A percentile compares a stretch with the other conserved stretches of the same genome.
These are phyloP conservation scores for Herpetospermum pedunculosum DNA, from an alignment of 306 rosid species.

Conservation along the genomic window DNA sequence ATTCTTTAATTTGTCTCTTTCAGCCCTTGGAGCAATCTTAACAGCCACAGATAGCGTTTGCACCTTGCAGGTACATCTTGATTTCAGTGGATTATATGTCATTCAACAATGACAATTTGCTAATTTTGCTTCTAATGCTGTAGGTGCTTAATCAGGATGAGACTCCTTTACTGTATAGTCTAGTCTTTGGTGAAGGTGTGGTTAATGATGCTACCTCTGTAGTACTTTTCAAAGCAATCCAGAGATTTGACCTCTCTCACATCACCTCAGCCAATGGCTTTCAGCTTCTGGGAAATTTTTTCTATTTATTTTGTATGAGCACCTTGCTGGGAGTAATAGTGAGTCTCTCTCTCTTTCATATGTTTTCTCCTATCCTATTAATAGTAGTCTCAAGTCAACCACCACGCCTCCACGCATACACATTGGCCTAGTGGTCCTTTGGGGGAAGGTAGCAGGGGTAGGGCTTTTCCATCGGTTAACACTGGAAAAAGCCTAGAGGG, in stretches of 20 bases:
- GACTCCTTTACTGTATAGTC: constrained; percentile 55
- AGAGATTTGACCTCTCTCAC: constrained; percentile 42
- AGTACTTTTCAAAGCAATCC: constrained; percentile 56
- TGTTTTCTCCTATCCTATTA: neutral
- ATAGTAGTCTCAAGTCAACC: neutral
- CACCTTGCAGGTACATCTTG: constrained; percentile 40
- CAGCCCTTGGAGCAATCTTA: constrained; percentile 65
- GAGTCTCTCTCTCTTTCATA: constrained; percentile 16
- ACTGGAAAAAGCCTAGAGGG: neutral
- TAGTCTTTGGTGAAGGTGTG: constrained; percentile 67
- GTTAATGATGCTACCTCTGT: constrained; percentile 68
- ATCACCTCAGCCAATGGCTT: constrained; percentile 25
- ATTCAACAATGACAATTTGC: neutral
- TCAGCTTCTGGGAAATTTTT: constrained; percentile 25
- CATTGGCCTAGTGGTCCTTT: no score
- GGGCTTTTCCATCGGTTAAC: neutral
- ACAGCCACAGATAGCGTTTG: constrained; percentile 64
- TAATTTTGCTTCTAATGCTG: constrained; percentile 15
- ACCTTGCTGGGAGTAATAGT: constrained; percentile 45
- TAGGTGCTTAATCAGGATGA: constrained; percentile 69
- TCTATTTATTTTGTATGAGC: constrained; percentile 38
- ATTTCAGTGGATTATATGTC: neutral
- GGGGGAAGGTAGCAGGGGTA: neutral
- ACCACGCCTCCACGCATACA: no score
- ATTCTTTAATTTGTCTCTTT: constrained; percentile 4